Base-by-base conservation (phyloP, 768 basidiomycete species). In the Russula brevipes region DNA sequence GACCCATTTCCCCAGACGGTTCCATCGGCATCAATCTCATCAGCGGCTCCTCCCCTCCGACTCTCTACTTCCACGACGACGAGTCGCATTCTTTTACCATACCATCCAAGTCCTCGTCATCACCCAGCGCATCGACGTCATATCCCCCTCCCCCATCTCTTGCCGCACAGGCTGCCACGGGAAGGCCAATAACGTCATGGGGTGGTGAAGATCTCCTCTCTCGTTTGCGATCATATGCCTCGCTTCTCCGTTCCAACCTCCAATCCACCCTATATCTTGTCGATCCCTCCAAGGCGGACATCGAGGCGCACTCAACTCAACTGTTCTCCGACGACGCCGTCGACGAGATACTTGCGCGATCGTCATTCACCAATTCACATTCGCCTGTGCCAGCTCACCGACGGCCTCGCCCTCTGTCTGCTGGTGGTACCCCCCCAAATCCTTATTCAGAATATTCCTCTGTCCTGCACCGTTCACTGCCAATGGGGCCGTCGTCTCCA, bases 51-150 rank as follows among this genome's bases (percentile, higher is more conserved):
- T 91, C 94, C 1, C 80, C 97, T 0, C 92, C 94, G 0, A 92
- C 90, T 0, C 82, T 99, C 2, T 85, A 94, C 74, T 98, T 98
- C 74, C 97, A 98, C 73, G 97, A 98, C 71, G 95, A 98, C 69
- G 95, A 98, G 73, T 95, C 94, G 0, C 83, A 83, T 38, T 94
- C 94, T 4, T 85, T 86, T 72, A 82, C 82, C 3, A 73, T 84
- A 57, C 70, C 73, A 11, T 71, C 71, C 44, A 77, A 83, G 71
- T 66, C 85, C 61, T 69, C 80, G 70, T 70, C 77, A 36, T 66
- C 73, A 68, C 57, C 67, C 64, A 62, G 66, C 59, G 62, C 73
- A 67, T 76, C 76, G 56, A 82, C 78, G 19, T 77, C 84, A 12
- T 91, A 89, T 68, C 87, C 81, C 14, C 80, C 89, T 55, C 82